Conservation (phyloP, 176 grass and related monocot genomes). For the Secale cereale region DNA sequence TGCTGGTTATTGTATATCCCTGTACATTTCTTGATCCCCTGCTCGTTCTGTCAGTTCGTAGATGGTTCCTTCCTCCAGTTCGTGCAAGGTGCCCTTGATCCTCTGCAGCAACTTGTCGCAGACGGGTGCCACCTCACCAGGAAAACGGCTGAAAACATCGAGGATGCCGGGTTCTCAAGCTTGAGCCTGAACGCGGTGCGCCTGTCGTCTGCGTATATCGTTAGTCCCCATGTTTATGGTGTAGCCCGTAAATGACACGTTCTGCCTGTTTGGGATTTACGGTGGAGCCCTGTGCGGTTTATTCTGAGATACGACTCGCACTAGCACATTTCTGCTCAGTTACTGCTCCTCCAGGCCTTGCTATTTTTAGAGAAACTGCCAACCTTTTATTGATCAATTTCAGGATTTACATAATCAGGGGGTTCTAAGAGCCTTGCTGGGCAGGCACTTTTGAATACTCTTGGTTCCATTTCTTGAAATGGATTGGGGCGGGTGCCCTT, state of each 20-base stretch:
- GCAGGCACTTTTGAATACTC: too few relatives aligned
- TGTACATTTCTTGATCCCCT: not conserved
- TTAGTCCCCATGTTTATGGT: conserved; percentile 85
- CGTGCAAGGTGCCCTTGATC: conserved; percentile 61
- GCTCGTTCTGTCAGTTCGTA: not conserved
- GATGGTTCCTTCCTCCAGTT: conserved; percentile 71
- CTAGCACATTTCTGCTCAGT: not conserved
- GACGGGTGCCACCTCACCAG: conserved; percentile 83
- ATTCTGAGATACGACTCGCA: not conserved
- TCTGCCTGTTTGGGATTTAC: too few relatives aligned
- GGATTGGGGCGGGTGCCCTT: too few relatives aligned
- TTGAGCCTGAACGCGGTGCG: conserved; percentile 37
- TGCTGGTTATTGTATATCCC: not conserved
- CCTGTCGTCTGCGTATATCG: conserved; percentile 43
- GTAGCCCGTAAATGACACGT: conserved; percentile 64
- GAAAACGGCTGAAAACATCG: conserved; percentile 62
- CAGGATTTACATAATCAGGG: too few relatives aligned
- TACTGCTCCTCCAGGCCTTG: too few relatives aligned
- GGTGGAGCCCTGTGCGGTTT: not conserved
- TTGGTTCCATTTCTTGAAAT: too few relatives aligned
- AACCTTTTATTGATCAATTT: too few relatives aligned
- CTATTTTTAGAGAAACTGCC: too few relatives aligned
- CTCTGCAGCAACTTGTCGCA: conserved; percentile 57
- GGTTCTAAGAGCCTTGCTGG: too few relatives aligned
- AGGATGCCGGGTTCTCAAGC: conserved; percentile 51